Conservation (phyloP, 352 stramenopile genomes). For the Globisporangium camurandrum region DNA sequence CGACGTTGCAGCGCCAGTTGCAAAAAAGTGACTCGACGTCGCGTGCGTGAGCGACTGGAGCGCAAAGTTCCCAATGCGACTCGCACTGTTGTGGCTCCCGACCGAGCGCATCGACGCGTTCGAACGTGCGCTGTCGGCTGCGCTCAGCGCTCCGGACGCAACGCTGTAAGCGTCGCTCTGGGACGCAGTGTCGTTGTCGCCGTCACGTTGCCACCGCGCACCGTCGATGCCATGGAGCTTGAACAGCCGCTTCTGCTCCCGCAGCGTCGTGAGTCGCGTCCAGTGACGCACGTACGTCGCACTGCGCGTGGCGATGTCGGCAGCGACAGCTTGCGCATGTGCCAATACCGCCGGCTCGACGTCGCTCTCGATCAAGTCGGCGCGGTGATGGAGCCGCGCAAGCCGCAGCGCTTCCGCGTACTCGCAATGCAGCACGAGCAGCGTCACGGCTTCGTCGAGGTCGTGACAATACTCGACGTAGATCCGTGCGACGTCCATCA, state of each 20-base stretch:
- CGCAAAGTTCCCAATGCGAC: conserved; percentile 60
- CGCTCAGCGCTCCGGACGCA: conserved; percentile 34
- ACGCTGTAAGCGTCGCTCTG: conserved; percentile 35
- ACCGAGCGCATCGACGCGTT: conserved; percentile 56
- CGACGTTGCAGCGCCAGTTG: conserved; percentile 15
- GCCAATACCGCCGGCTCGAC: conserved; percentile 51
- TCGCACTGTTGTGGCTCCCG: conserved; percentile 70
- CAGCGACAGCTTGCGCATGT: conserved; percentile 26
- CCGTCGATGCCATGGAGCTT: conserved; percentile 73
- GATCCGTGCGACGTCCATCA: conserved; percentile 36
- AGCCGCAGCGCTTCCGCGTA: conserved; percentile 55
- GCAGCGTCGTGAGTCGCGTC: conserved; percentile 52
- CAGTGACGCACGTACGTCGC: conserved; percentile 44
- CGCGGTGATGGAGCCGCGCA: conserved; percentile 43
- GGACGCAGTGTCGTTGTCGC: conserved; percentile 17
- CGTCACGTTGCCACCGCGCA: conserved; percentile 34
- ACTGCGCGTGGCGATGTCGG: conserved; percentile 40
- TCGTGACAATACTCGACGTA: conserved; percentile 73
- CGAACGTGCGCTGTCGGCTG: conserved; percentile 53
- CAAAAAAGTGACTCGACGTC: conserved; percentile 66
- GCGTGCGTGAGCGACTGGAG: conserved; percentile 47
- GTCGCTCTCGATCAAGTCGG: conserved; percentile 66
- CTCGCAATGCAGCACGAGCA: conserved; percentile 50
- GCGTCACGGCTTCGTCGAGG: conserved; percentile 59
- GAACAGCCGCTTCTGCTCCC: conserved; percentile 72